phyloP scores from a whole-genome alignment of 176 grass and related monocot species.

The Triticum urartu region DNA sequence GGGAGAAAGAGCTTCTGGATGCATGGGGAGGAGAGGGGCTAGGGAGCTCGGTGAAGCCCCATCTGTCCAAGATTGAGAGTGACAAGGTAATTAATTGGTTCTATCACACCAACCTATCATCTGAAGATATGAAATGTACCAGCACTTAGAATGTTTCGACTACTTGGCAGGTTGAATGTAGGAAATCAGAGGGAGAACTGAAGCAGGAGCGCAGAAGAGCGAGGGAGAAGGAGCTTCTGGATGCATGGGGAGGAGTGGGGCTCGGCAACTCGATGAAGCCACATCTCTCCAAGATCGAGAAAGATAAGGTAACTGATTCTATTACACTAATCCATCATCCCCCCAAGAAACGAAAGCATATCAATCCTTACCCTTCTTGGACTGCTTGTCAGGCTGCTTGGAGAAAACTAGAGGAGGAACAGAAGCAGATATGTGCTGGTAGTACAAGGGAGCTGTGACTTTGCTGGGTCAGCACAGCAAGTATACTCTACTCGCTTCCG shows the following conservation, averaged over 20 bases:
- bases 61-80: conserved; percentile 64
- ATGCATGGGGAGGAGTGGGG: conserved; percentile 74
- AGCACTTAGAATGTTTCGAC: conserved; percentile 8
- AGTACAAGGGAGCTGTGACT: not conserved
- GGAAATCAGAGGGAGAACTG: conserved; percentile 55
- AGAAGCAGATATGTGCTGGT: conserved; percentile 24
- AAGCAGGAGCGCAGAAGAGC: conserved; percentile 52
- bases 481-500: not conserved
- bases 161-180: conserved; percentile 60
- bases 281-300: conserved; percentile 76
- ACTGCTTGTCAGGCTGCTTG: conserved; percentile 59
- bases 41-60: conserved; percentile 66
- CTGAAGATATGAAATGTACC: not conserved
- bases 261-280: conserved; percentile 70
- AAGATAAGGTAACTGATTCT: conserved; percentile 61
- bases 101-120: not conserved
- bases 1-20: conserved; percentile 69
- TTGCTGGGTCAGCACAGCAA: not conserved
- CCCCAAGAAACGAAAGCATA: no score
- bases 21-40: conserved; percentile 77
- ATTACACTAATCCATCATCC: not conserved
- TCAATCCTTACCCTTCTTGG: conserved; percentile 7
- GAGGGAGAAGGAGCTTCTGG: conserved; percentile 67
- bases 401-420: conserved; percentile 65
- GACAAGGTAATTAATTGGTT: conserved; percentile 53